A percentile compares a stretch with the other conserved stretches of the same genome.
Evolutionary conservation across 306 rosid genomes (phyloP).

Genomic region (Psophocarpus tetragonolobus): DNA sequence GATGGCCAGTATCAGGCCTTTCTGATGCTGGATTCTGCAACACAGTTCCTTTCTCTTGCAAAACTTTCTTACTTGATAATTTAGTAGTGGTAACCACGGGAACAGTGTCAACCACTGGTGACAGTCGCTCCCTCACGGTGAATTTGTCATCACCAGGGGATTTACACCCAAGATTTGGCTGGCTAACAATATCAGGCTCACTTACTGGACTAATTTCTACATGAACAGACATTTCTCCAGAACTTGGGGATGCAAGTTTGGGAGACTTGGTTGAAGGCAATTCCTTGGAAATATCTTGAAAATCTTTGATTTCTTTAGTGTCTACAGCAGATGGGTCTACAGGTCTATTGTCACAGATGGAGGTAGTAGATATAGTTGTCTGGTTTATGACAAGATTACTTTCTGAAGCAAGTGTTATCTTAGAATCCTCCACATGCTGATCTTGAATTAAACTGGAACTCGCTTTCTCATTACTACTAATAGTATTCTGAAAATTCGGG

Average conservation of each 20-base stretch:
- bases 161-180: slow-evolving; percentile 33
- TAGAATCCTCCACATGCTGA: slow-evolving; percentile 36
- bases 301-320: slow-evolving; percentile 41
- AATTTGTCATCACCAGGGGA: slow-evolving; percentile 78
- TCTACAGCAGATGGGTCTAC: slow-evolving; percentile 34
- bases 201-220: slow-evolving; percentile 43
- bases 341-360: slow-evolving; percentile 40
- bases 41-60: slow-evolving; percentile 55
- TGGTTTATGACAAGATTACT: slow-evolving; percentile 23
- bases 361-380: slow-evolving; percentile 29
- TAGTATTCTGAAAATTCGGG: slow-evolving; percentile 24
- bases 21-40: slow-evolving; percentile 54
- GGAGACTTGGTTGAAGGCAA: slow-evolving; percentile 33
- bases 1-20: slow-evolving; percentile 59
- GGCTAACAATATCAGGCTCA: slow-evolving; percentile 42
- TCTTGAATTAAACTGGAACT: slow-evolving; percentile 31
- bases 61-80: slow-evolving; percentile 49
- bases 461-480: slow-evolving; percentile 30
- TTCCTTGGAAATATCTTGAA: slow-evolving; percentile 44
- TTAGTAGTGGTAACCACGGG: slow-evolving; percentile 43
- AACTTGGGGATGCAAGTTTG: slow-evolving; percentile 37
- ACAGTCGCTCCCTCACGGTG: slow-evolving; percentile 70
- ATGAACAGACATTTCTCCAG: slow-evolving; percentile 52
- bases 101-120: slow-evolving; percentile 53
- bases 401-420: slow-evolving; percentile 29